Percentiles rank a stretch among this genome's conserved stretches.
Evolutionary conservation across 495 filamentous ascomycete species (phyloP).

Genomic region (Pyrenula aspistea): DNA sequence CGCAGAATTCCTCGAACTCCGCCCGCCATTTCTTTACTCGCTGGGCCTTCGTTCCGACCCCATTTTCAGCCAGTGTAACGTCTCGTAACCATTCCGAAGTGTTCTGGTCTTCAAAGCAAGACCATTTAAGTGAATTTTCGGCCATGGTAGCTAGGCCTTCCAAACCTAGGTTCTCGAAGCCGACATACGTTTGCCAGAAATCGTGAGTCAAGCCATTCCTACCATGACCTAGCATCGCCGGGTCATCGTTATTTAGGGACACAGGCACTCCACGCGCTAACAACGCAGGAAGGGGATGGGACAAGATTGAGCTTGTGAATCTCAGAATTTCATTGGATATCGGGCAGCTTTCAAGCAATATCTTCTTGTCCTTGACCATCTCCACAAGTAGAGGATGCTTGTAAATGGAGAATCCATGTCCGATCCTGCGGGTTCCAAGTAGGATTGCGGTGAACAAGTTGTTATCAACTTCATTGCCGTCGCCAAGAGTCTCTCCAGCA

Average conservation of each 20-base stretch:
- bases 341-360: constrained; percentile 78
- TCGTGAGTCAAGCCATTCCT: constrained; percentile 70
- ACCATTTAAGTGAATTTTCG: constrained; percentile 86
- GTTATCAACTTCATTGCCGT: constrained; percentile 62
- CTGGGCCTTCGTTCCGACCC: constrained; percentile 57
- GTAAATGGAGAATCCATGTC: constrained; percentile 76
- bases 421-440: constrained; percentile 77
- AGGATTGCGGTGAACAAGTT: constrained; percentile 88
- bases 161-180: constrained; percentile 73
- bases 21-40: constrained; percentile 64
- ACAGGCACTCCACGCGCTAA: constrained; percentile 67
- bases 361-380: constrained; percentile 74
- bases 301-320: constrained; percentile 60
- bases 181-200: constrained; percentile 85
- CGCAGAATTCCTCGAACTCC: constrained; percentile 82
- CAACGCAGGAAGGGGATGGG: constrained; percentile 72
- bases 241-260: constrained; percentile 75
- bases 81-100: constrained; percentile 56
- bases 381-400: constrained; percentile 85
- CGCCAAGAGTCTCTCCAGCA: constrained; percentile 73
- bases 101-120: constrained; percentile 70
- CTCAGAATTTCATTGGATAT: constrained; percentile 77
- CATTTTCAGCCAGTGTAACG: constrained; percentile 60
- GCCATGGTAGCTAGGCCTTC: constrained; percentile 73
- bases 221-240: constrained; percentile 67